Evolutionary conservation across 768 basidiomycete species (phyloP).

Genomic region (Megacollybia marginata): DNA sequence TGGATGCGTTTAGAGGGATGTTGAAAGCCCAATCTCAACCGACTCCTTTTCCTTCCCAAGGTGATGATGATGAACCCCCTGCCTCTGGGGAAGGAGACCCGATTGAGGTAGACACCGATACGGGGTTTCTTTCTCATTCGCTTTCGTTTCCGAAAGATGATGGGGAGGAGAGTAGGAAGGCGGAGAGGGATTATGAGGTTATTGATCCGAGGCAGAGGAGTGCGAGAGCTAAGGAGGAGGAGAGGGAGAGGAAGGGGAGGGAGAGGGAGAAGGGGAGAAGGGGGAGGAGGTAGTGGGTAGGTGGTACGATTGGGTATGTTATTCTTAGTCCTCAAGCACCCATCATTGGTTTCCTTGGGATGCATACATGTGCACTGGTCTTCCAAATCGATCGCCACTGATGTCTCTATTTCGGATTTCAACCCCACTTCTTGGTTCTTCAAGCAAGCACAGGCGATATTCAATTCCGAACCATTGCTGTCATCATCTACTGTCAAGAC

Average conservation of each 20-base stretch:
- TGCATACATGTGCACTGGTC: no score
- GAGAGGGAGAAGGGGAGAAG: no score
- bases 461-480: no score
- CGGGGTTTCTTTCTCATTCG: slow-evolving; percentile 65
- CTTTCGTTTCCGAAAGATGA: slow-evolving; percentile 77
- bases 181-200: slow-evolving; percentile 82
- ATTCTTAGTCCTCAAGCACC: no score
- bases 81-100: slow-evolving; percentile 30
- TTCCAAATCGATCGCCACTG: no score
- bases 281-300: no score
- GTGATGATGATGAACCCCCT: slow-evolving; percentile 9
- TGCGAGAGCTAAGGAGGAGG: slow-evolving; percentile 73
- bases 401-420: no score
- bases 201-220: slow-evolving; percentile 75
- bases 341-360: no score
- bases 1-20: slow-evolving; percentile 67
- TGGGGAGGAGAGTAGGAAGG: slow-evolving; percentile 66
- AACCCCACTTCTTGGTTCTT: no score
- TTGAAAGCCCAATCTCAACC: slow-evolving; percentile 52
- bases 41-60: slow-evolving; percentile 19
- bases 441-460: no score
- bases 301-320: no score
- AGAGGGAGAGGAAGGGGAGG: slow-evolving; percentile 50
- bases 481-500: no score
- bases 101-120: slow-evolving; percentile 75